Evolutionary conservation across 73 alveolate genomes (phyloP).

Genomic region (Breviolum minutum): DNA sequence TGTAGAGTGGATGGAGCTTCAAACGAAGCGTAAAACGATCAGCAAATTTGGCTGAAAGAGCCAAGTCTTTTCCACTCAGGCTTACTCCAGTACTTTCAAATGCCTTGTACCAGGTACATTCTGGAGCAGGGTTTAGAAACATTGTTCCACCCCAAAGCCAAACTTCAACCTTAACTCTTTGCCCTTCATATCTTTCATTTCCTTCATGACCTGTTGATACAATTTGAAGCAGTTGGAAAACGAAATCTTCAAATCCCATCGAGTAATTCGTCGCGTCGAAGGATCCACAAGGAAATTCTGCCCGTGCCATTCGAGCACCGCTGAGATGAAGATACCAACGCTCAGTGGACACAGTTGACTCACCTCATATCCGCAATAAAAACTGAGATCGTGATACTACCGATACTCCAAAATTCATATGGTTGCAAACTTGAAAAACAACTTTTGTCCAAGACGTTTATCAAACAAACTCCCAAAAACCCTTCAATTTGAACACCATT

Average conservation of each 20-base stretch:
- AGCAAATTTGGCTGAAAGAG: neutral
- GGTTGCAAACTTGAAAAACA: too few species aligned
- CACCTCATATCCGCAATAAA: too few species aligned
- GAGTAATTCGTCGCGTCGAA: neutral
- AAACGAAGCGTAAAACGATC: neutral
- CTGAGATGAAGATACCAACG: constrained; percentile 35
- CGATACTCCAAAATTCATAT: too few species aligned
- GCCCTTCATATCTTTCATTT: neutral
- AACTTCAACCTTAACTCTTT: neutral
- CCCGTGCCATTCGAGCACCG: constrained; percentile 13
- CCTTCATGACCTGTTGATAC: neutral
- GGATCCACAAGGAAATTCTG: neutral
- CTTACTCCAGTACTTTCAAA: neutral
- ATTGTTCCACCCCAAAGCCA: constrained; percentile 39
- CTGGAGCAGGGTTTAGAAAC: neutral
- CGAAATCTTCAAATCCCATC: constrained; percentile 15
- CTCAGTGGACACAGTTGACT: too few species aligned
- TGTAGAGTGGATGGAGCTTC: neutral
- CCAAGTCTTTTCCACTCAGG: neutral
- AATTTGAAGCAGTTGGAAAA: constrained; percentile 3
- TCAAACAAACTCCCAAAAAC: too few species aligned
- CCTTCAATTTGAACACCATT: too few species aligned
- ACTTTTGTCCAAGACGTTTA: too few species aligned
- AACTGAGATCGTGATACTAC: too few species aligned
- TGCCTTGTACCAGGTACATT: neutral